A percentile compares a stretch with the other conserved stretches of the same genome.
These are phyloP conservation scores for Fusarium sp. DNA, from an alignment of 2,329 filamentous ascomycete species.

Conservation along the genomic window DNA sequence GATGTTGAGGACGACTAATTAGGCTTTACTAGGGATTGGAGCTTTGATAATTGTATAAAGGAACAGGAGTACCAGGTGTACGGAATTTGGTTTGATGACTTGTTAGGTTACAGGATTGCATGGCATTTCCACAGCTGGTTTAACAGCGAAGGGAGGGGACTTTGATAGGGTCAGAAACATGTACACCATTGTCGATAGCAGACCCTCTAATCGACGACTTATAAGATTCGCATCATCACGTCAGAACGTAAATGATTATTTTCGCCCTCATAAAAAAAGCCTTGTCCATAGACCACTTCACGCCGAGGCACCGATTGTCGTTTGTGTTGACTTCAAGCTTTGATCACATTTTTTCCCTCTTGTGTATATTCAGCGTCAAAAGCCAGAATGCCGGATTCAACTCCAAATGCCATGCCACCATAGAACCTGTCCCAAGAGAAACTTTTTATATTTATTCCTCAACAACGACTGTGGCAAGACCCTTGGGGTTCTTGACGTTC, in stretches of 20 bases:
- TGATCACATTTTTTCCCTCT: conserved; percentile 49
- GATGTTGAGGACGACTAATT: conserved; percentile 71
- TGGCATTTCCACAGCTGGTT: conserved; percentile 39
- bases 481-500: conserved; percentile 99
- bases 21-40: conserved; percentile 7
- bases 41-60: conserved; percentile 44
- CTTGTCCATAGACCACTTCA: conserved; percentile 40
- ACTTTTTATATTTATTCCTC: conserved; percentile 66
- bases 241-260: conserved; percentile 37
- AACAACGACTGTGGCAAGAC: conserved; percentile 90
- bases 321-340: conserved; percentile 42
- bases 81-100: conserved; percentile 43
- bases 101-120: conserved; percentile 48
- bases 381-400: conserved; percentile 58
- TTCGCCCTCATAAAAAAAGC: conserved; percentile 33
- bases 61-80: conserved; percentile 55
- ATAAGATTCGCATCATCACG: conserved; percentile 35
- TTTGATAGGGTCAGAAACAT: conserved; percentile 37
- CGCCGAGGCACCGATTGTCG: conserved; percentile 42
- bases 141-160: conserved; percentile 23
- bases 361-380: conserved; percentile 53
- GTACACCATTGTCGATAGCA: conserved; percentile 42
- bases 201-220: conserved; percentile 41
- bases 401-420: conserved; percentile 58
- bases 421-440: conserved; percentile 54